phyloP scores from a whole-genome alignment of 2,329 filamentous ascomycete species.

The Neonectria hederae region DNA sequence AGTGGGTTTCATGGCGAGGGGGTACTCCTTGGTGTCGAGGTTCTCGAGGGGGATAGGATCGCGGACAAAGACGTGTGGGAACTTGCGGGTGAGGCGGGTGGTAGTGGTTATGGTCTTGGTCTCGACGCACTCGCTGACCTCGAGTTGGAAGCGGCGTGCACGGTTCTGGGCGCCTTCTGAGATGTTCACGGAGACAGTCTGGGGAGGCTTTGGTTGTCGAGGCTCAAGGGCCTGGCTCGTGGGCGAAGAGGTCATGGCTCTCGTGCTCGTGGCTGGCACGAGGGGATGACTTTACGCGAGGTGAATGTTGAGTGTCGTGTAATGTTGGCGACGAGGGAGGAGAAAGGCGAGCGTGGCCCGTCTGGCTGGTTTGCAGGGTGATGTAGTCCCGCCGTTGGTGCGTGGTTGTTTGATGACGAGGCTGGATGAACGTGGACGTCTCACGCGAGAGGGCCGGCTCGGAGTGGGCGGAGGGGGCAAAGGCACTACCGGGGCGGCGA shows the following conservation, averaged over 20 bases:
- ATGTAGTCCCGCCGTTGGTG: not conserved
- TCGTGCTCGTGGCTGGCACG: constrained; percentile 30
- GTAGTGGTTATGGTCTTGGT: constrained; percentile 86
- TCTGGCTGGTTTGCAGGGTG: not conserved
- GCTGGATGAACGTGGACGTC: constrained; percentile 1
- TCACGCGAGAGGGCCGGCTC: constrained; percentile 10
- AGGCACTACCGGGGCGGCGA: constrained; percentile 10
- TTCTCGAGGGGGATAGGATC: constrained; percentile 75
- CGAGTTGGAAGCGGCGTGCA: constrained; percentile 60
- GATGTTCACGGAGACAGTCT: constrained; percentile 59
- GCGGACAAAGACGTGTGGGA: constrained; percentile 84
- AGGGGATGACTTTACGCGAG: constrained; percentile 10
- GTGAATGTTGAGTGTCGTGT: constrained; percentile 7
- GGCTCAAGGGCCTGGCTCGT: constrained; percentile 51
- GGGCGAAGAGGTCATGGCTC: constrained; percentile 52
- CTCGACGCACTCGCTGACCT: constrained; percentile 72
- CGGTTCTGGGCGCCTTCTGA: constrained; percentile 52
- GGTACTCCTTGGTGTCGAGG: constrained; percentile 89
- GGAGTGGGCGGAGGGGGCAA: constrained; percentile 7
- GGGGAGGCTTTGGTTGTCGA: constrained; percentile 46
- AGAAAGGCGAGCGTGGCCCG: not conserved
- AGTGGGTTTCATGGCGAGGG: constrained; percentile 83
- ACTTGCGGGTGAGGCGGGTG: constrained; percentile 85
- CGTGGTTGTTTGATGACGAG: not conserved
- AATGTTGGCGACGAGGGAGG: constrained; percentile 1